These are phyloP conservation scores for Groenewaldozyma auringiensis DNA, from an alignment of 1,139 yeast genomes.

Conservation along the genomic window DNA sequence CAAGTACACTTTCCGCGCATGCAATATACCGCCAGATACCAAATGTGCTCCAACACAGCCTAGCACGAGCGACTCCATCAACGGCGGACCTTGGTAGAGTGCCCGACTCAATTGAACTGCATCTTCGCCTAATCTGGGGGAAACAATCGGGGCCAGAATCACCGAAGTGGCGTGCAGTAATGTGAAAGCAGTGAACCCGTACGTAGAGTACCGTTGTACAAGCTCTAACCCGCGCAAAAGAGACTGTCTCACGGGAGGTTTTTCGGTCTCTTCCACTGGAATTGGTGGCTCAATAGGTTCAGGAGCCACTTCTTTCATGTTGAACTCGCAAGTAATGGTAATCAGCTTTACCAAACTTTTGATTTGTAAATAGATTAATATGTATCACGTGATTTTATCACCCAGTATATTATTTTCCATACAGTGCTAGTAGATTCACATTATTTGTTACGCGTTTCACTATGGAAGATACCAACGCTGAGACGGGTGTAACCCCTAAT, in stretches of 20 bases:
- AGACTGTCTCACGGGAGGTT: neutral
- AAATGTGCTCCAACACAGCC: slow-evolving; percentile 48
- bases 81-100: slow-evolving; percentile 46
- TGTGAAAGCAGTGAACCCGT: slow-evolving; percentile 49
- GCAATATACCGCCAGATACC: slow-evolving; percentile 44
- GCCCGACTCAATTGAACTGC: slow-evolving; percentile 54
- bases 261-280: neutral
- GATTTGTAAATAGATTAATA: no score
- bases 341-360: no score
- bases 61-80: slow-evolving; percentile 43
- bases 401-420: no score
- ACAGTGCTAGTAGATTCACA: no score
- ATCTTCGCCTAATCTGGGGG: slow-evolving; percentile 44
- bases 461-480: no score
- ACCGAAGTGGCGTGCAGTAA: slow-evolving; percentile 54
- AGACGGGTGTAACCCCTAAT: no score
- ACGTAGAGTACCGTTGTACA: slow-evolving; percentile 56
- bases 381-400: no score
- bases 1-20: slow-evolving; percentile 34
- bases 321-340: no score
- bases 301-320: neutral
- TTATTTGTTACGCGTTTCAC: no score
- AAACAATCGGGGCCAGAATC: slow-evolving; percentile 47
- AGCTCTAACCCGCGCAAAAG: slow-evolving; percentile 8
- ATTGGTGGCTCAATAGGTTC: neutral